These are phyloP conservation scores for Calophaca sinica DNA, from an alignment of 306 rosid species.

Conservation along the genomic window DNA sequence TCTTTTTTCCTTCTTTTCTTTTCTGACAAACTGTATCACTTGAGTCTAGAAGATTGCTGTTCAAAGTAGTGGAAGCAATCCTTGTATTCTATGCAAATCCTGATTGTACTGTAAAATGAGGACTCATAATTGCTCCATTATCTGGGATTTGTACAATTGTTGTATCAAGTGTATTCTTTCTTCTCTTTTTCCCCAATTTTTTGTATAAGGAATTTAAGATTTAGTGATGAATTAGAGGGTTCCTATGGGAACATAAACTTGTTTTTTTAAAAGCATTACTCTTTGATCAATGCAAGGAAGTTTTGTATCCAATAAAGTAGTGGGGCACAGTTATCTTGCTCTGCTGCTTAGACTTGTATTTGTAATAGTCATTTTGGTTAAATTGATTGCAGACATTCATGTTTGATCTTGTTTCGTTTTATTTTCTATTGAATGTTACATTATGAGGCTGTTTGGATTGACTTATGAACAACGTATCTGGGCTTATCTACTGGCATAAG, in stretches of 20 bases:
- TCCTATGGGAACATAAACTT: neutral
- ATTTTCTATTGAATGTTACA: neutral
- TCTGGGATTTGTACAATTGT: slow-evolving; percentile 36
- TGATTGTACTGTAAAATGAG: slow-evolving; percentile 41
- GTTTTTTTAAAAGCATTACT: neutral
- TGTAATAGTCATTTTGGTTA: neutral
- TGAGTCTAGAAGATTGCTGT: slow-evolving; percentile 21
- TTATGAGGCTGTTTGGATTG: too few relatives aligned
- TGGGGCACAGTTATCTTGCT: neutral
- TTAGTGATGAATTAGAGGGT: neutral
- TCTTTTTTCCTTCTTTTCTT: neutral
- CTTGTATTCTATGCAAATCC: slow-evolving; percentile 42
- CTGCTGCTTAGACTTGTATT: neutral
- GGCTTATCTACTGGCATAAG: too few relatives aligned
- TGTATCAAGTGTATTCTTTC: slow-evolving; percentile 40
- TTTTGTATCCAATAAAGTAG: neutral
- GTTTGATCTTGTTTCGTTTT: neutral
- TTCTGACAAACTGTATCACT: slow-evolving; percentile 32
- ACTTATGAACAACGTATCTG: too few relatives aligned
- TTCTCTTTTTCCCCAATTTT: slow-evolving; percentile 10
- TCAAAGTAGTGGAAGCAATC: slow-evolving; percentile 28
- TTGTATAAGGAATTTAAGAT: neutral
- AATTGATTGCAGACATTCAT: neutral
- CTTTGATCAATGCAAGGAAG: slow-evolving; percentile 24
- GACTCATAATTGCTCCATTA: neutral